These are phyloP conservation scores for Raffaelea deltoideospora DNA, from an alignment of 2,329 filamentous ascomycete species.

Conservation along the genomic window DNA sequence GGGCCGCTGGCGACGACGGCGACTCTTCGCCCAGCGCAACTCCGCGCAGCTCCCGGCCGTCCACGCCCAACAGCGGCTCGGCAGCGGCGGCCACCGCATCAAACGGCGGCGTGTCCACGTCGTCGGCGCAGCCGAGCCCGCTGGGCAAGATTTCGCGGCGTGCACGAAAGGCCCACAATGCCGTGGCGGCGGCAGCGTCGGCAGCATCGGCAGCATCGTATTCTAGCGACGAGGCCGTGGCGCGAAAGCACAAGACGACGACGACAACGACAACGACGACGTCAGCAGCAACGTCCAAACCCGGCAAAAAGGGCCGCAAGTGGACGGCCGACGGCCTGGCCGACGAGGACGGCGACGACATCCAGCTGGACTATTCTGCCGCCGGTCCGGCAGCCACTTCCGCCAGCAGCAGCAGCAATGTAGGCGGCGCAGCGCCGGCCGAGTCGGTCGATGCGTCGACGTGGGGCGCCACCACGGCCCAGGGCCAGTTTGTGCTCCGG, in stretches of 20 bases:
- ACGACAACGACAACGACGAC: constrained; percentile 15
- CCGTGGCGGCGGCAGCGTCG: constrained; percentile 22
- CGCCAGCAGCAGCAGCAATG: constrained; percentile 35
- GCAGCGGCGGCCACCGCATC: constrained; percentile 18
- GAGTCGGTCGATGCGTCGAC: constrained; percentile 64
- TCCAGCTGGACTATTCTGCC: constrained; percentile 81
- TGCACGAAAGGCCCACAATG: constrained; percentile 53
- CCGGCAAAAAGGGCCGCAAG: constrained; percentile 69
- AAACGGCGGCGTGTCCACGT: neutral
- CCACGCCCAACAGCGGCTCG: constrained; percentile 51
- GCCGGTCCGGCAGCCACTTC: no score
- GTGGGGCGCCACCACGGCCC: constrained; percentile 80
- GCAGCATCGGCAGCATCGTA: constrained; percentile 28
- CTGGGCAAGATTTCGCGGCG: constrained; percentile 66
- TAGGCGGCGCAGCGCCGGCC: constrained; percentile 21
- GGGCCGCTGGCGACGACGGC: constrained; percentile 10
- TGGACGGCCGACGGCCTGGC: constrained; percentile 86
- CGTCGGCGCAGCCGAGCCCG: constrained; percentile 61
- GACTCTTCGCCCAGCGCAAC: constrained; percentile 50
- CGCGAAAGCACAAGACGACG: constrained; percentile 45
- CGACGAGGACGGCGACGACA: constrained; percentile 67
- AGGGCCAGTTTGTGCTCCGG: constrained; percentile 85
- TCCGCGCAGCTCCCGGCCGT: constrained; percentile 64
- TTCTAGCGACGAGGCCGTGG: constrained; percentile 63
- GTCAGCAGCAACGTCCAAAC: constrained; percentile 29